Conservation (phyloP, 129 eudicot genomes). For the Chrysanthemum lavandulifolium region DNA sequence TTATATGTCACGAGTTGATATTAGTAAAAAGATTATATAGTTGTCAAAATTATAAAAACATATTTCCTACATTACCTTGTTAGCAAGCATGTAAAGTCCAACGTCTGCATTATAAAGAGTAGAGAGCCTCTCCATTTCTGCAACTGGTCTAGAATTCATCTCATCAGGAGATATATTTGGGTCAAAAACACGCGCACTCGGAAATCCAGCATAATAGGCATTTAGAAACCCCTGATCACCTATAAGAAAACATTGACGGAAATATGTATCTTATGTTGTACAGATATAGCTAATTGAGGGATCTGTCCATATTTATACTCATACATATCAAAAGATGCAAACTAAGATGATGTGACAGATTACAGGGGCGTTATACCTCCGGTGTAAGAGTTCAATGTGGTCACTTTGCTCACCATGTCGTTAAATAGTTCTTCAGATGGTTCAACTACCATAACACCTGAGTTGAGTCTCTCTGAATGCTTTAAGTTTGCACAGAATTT, state of each 20-base stretch:
- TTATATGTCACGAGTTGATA: not conserved
- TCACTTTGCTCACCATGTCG: conserved; percentile 85
- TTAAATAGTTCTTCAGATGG: conserved; percentile 79
- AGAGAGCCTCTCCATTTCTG: conserved; percentile 93
- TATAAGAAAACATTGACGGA: conserved; percentile 19
- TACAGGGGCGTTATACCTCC: conserved; percentile 55
- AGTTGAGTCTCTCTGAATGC: conserved; percentile 94
- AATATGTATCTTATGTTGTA: not conserved
- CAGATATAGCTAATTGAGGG: not conserved
- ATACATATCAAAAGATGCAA: not conserved
- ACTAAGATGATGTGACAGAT: not conserved
- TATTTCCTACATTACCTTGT: conserved; percentile 55
- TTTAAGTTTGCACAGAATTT: conserved; percentile 95
- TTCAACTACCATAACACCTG: conserved; percentile 97
- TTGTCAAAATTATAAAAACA: not conserved
- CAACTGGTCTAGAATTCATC: conserved; percentile 66
- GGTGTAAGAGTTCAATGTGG: conserved; percentile 72
- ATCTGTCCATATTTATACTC: not conserved
- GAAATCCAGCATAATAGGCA: conserved; percentile 79
- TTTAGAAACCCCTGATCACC: conserved; percentile 98
- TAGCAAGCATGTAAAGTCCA: conserved; percentile 99
- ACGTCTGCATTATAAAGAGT: conserved; percentile 95
- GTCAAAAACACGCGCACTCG: conserved; percentile 81
- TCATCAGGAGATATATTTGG: conserved; percentile 61
- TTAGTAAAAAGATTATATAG: not conserved